A percentile compares a stretch with the other conserved stretches of the same genome.
Conservation (phyloP, 257 asterid genomes). For the Scutellaria minor region DNA sequence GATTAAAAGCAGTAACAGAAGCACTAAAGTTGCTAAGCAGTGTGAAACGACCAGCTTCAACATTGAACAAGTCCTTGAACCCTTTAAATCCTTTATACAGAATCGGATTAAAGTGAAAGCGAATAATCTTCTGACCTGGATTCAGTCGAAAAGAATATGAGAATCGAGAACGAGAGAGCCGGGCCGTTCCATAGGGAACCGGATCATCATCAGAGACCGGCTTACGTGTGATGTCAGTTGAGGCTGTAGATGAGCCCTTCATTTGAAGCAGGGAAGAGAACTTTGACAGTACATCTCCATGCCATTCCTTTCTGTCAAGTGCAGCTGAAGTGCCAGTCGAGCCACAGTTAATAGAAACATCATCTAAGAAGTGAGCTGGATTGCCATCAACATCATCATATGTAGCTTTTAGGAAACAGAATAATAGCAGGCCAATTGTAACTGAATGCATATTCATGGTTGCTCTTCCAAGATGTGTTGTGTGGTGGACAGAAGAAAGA, state of each 20-base stretch:
- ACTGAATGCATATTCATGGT: background rate
- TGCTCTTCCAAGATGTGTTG: background rate
- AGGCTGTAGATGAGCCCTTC: conserved; percentile 39
- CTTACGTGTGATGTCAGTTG: conserved; percentile 27
- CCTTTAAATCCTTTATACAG: conserved; percentile 22
- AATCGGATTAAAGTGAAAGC: conserved; percentile 34
- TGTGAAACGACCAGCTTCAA: conserved; percentile 38
- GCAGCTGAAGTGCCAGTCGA: conserved; percentile 38
- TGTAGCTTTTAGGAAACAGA: background rate
- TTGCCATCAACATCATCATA: background rate
- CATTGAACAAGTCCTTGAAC: conserved; percentile 29
- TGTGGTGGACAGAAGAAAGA: too few species aligned
- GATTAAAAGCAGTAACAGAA: conserved; percentile 34
- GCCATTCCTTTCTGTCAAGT: conserved; percentile 40
- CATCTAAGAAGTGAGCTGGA: conserved; percentile 26
- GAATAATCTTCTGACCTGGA: conserved; percentile 40
- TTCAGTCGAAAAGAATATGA: conserved; percentile 29
- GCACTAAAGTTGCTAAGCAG: conserved; percentile 41
- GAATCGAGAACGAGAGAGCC: conserved; percentile 28
- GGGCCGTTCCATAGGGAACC: conserved; percentile 26
- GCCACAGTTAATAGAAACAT: conserved; percentile 46
- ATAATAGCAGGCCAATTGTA: background rate
- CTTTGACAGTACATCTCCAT: conserved; percentile 33
- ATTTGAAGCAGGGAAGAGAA: conserved; percentile 12
- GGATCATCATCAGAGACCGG: conserved; percentile 10